Percentiles rank a stretch among this genome's conserved stretches.
phyloP scores from a whole-genome alignment of 192 early-diverging fungal genomes.

The Phlyctochytrium arcticum region DNA sequence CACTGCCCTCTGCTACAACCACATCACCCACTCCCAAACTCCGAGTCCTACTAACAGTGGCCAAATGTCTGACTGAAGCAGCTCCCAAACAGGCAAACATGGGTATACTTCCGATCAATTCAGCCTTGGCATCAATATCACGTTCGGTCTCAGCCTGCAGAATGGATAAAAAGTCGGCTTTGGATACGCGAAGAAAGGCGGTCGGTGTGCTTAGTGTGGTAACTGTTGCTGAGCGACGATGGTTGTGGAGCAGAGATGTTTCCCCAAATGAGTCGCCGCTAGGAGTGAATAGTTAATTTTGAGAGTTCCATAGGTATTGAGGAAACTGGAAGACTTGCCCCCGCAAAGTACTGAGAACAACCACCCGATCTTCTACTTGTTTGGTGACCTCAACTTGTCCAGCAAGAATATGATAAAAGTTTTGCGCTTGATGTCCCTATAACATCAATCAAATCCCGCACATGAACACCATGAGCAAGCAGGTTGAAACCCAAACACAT shows the following conservation, averaged over 20 bases:
- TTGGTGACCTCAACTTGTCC: background rate
- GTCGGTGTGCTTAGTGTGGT: background rate
- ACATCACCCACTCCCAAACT: background rate
- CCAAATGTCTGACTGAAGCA: background rate
- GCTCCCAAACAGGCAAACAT: background rate
- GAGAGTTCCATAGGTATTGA: background rate
- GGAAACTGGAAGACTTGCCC: background rate
- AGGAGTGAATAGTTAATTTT: background rate
- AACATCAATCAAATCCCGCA: too few relatives aligned
- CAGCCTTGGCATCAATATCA: background rate
- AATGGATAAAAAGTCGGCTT: background rate
- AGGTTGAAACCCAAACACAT: too few relatives aligned
- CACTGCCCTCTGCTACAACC: background rate
- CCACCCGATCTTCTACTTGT: background rate
- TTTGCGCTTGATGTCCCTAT: background rate
- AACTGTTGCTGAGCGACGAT: background rate
- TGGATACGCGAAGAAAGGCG: background rate
- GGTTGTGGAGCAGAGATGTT: background rate
- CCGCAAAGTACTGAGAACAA: background rate
- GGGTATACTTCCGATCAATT: background rate
- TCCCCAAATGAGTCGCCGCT: constrained; percentile 7
- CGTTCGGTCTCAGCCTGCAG: background rate
- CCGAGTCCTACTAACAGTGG: background rate
- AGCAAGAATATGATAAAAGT: background rate
- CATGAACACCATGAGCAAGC: too few relatives aligned